Base-by-base conservation (phyloP, 192 early-diverging fungal genomes). In the Coemansia sp. region DNA sequence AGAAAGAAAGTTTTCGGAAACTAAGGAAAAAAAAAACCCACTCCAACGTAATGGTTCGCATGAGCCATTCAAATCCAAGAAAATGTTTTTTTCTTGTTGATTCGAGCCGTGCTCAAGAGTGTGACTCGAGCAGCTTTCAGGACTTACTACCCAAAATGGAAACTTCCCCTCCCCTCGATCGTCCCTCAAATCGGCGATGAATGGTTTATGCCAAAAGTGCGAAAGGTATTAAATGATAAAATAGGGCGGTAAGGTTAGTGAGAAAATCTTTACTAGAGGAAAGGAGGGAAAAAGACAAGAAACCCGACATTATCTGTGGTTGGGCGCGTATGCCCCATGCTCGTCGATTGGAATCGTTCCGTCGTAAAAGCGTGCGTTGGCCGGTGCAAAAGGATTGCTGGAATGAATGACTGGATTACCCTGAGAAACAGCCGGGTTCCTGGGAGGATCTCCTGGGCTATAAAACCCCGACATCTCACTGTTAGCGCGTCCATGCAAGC, bases 401-500 rank as follows among this genome's bases (percentile, higher is more conserved):
- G 38, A 14, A 16, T 9, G 12, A 1, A 14, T 14, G 14, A 16
- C 9, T 44, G 38, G 38, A 16, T 44, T 44, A 16, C 0, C 30
- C 7, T 47, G 16, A 18, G 58, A 25, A 14, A 24, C 48, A 2
- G 22, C 51, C 23, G 38, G 38, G 38, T 44, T 44, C 16, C 5
- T 48, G 27, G 58, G 25, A 18, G 58, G 58, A 5, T 47, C 58
- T 2, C 26, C 34, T 16, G 61, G 61, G 12, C 21, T 52, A 34
- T 63, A 53, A 51, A 63, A 63, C 3, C 28, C 51, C 4, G 61
- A 63, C 31, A 63, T 44, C 23, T 54, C 61, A 53, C 61, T 54
- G 18, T 54, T 50, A 8, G 22, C 44, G 24, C 41, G 50, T 38
- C 12, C 30, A 10, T 27, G 51, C 21, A 44, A 26, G 28, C n/a